These are phyloP conservation scores for Barnettozyma populi DNA, from an alignment of 805 yeast species.

Conservation along the genomic window DNA sequence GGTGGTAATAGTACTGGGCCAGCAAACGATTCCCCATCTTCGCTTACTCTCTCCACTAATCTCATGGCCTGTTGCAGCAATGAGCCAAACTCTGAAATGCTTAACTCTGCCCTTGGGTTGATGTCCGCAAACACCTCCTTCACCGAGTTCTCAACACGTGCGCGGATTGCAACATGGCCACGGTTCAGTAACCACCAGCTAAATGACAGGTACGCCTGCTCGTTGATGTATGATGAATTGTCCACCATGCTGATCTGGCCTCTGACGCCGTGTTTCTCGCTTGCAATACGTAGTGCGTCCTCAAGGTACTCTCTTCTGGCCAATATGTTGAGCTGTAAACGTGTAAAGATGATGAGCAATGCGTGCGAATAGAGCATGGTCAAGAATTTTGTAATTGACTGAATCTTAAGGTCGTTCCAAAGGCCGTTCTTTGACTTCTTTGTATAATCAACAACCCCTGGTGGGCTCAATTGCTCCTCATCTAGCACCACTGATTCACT, in stretches of 20 bases:
- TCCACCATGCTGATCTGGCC: conserved; percentile 17
- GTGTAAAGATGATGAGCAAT: conserved; percentile 67
- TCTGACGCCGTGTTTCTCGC: conserved; percentile 32
- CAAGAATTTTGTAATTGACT: conserved; percentile 67
- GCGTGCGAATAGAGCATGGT: conserved; percentile 66
- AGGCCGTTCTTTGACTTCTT: conserved; percentile 54
- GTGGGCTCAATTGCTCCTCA: neutral
- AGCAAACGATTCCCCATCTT: conserved; percentile 19
- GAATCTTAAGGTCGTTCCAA: conserved; percentile 78
- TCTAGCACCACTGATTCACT: conserved; percentile 1
- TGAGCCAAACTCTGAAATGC: conserved; percentile 52
- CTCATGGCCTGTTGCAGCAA: conserved; percentile 36
- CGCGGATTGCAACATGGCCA: conserved; percentile 65
- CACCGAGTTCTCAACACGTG: conserved; percentile 51
- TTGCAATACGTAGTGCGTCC: conserved; percentile 68
- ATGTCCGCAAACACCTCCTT: conserved; percentile 53
- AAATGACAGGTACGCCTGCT: conserved; percentile 77
- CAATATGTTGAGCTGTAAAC: conserved; percentile 80
- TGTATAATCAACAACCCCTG: neutral
- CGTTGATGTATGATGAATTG: conserved; percentile 41
- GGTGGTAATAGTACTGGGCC: conserved; percentile 43
- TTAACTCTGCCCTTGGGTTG: conserved; percentile 68
- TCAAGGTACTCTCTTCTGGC: conserved; percentile 84
- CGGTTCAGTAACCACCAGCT: conserved; percentile 92
- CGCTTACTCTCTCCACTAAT: conserved; percentile 27